Evolutionary conservation across 768 basidiomycete species (phyloP).

Genomic region (Hysterangium stoloniferum): DNA sequence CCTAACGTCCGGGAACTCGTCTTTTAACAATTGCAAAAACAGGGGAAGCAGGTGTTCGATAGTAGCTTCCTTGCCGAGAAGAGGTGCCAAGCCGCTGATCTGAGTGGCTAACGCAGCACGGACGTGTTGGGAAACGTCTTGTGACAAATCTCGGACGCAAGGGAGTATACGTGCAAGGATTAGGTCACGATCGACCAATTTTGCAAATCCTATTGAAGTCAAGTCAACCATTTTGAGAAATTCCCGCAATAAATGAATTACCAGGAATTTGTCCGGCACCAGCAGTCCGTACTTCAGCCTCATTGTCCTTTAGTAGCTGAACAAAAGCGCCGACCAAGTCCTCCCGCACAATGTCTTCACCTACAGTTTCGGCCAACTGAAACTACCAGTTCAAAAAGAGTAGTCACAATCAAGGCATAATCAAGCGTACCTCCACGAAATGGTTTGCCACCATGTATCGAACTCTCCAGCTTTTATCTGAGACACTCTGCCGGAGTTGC

Average conservation of each 20-base stretch:
- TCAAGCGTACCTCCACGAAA: conserved; percentile 74
- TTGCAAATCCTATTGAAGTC: conserved; percentile 72
- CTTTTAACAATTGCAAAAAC: conserved; percentile 93
- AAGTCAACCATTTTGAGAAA: conserved; percentile 3
- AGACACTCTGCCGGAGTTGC: conserved; percentile 80
- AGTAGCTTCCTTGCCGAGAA: conserved; percentile 88
- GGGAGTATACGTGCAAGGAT: conserved; percentile 91
- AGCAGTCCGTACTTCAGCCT: conserved; percentile 96
- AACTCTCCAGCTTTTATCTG: conserved; percentile 98
- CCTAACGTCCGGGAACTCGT: conserved; percentile 97
- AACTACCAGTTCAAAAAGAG: conserved; percentile 6
- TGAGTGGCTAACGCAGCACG: conserved; percentile 93
- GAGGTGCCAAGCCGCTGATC: conserved; percentile 91
- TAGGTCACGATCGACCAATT: conserved; percentile 86
- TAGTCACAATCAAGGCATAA: background rate
- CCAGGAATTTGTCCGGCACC: conserved; percentile 96
- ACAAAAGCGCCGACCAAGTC: conserved; percentile 92
- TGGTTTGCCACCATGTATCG: conserved; percentile 97
- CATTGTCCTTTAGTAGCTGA: conserved; percentile 92
- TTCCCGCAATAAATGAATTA: conserved; percentile 26
- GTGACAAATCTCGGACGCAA: conserved; percentile 88
- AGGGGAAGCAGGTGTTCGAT: conserved; percentile 95
- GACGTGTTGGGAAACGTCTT: conserved; percentile 94
- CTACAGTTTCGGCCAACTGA: conserved; percentile 87
- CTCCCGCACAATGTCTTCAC: conserved; percentile 83